phyloP scores from a whole-genome alignment of 2,329 filamentous ascomycete genomes.

The Fusarium albosuccineum region DNA sequence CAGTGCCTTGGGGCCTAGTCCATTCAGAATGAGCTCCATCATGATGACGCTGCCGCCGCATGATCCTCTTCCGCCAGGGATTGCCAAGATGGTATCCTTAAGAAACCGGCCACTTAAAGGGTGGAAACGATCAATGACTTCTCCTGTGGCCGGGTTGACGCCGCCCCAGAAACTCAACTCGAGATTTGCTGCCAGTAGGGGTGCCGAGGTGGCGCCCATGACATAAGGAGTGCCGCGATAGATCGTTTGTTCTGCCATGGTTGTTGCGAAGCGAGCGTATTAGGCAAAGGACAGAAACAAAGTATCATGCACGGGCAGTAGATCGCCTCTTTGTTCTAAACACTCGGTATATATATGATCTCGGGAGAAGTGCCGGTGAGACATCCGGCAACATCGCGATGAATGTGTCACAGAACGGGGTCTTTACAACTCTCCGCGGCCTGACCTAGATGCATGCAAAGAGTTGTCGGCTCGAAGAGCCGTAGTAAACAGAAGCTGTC shows the following conservation, averaged over 20 bases:
- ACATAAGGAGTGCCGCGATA: slow-evolving; percentile 8
- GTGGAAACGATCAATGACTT: slow-evolving; percentile 29
- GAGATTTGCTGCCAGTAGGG: slow-evolving; percentile 7
- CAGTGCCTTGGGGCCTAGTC: slow-evolving; percentile 13
- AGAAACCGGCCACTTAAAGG: slow-evolving; percentile 4
- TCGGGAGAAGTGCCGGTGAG: neutral
- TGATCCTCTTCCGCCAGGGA: slow-evolving; percentile 23
- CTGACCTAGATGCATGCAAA: neutral
- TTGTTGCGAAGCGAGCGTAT: too few relatives aligned
- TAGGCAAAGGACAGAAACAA: too few relatives aligned
- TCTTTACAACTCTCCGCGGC: too few relatives aligned
- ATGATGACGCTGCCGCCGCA: slow-evolving; percentile 22
- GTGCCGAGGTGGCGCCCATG: slow-evolving; percentile 3
- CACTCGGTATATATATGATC: neutral
- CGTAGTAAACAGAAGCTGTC: neutral
- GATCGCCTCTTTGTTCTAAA: neutral
- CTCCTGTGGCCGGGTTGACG: slow-evolving; percentile 13
- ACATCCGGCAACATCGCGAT: neutral
- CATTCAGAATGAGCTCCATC: slow-evolving; percentile 17
- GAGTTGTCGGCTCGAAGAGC: neutral
- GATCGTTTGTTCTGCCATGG: neutral
- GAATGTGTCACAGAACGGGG: too few relatives aligned
- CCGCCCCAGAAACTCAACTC: slow-evolving; percentile 28
- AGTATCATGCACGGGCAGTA: too few relatives aligned
- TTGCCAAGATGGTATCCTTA: slow-evolving; percentile 13